phyloP scores from a whole-genome alignment of 148 eudicot species.

The Arctostaphylos glauca region DNA sequence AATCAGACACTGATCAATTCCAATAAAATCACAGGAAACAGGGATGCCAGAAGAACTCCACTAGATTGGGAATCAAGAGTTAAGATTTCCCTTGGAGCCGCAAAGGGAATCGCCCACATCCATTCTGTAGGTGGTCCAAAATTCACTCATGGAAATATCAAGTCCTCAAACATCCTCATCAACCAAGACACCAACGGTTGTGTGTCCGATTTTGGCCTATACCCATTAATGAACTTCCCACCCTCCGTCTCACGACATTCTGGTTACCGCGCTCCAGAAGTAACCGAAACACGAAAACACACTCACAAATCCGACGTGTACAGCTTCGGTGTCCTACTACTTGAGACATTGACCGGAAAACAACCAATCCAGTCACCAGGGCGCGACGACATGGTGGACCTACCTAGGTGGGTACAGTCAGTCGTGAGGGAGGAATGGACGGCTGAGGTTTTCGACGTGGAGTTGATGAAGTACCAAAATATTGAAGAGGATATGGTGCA shows the following conservation, averaged over 20 bases:
- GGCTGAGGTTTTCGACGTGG: slow-evolving; percentile 26
- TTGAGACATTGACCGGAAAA: slow-evolving; percentile 26
- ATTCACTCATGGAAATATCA: slow-evolving; percentile 26
- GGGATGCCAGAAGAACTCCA: slow-evolving; percentile 20
- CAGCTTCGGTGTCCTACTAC: slow-evolving; percentile 26
- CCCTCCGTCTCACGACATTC: slow-evolving; percentile 12
- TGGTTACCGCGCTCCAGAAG: slow-evolving; percentile 29
- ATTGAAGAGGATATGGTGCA: slow-evolving; percentile 33
- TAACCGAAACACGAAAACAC: slow-evolving; percentile 18
- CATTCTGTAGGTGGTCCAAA: slow-evolving; percentile 21
- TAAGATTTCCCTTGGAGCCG: slow-evolving; percentile 23
- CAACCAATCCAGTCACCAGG: slow-evolving; percentile 16
- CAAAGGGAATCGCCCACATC: slow-evolving; percentile 21
- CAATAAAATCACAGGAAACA: slow-evolving; percentile 19
- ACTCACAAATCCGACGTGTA: slow-evolving; percentile 27
- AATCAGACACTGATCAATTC: neutral
- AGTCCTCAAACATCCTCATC: slow-evolving; percentile 27
- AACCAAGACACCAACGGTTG: slow-evolving; percentile 17
- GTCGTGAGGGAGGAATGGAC: slow-evolving; percentile 30
- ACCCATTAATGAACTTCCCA: slow-evolving; percentile 21
- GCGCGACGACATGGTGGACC: slow-evolving; percentile 27
- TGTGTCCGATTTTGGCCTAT: slow-evolving; percentile 21
- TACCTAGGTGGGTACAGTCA: slow-evolving; percentile 30
- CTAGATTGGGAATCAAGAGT: slow-evolving; percentile 24
- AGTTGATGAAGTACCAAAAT: slow-evolving; percentile 26